Evolutionary conservation across 1,139 yeast genomes (phyloP).

Genomic region (Diutina neorugosa): DNA sequence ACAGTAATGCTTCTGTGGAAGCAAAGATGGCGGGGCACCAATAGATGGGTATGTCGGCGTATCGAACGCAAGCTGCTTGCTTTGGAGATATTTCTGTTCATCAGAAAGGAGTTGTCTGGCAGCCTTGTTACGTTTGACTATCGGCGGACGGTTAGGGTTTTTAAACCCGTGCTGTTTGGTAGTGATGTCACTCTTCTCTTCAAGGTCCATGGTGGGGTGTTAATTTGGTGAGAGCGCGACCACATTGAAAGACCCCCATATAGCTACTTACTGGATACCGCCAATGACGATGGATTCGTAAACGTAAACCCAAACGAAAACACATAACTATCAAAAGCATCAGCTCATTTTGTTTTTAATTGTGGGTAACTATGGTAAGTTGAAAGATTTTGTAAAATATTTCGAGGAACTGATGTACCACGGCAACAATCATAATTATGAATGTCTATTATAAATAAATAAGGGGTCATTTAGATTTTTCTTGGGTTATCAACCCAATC

Average conservation of each 20-base stretch:
- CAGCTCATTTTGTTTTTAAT: too few relatives aligned
- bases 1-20: slow-evolving; percentile 76
- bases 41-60: slow-evolving; percentile 51
- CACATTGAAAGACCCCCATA: not conserved
- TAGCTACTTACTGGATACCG: too few relatives aligned
- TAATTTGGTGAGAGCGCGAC: not conserved
- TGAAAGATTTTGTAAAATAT: too few relatives aligned
- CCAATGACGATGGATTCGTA: too few relatives aligned
- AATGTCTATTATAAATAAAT: not conserved
- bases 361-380: too few relatives aligned
- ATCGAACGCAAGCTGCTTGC: slow-evolving; percentile 29
- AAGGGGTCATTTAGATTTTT: not conserved
- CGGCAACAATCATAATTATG: too few relatives aligned
- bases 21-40: slow-evolving; percentile 80
- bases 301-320: not conserved
- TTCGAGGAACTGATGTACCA: too few relatives aligned
- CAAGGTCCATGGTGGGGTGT: not conserved
- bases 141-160: slow-evolving; percentile 26
- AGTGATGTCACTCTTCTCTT: slow-evolving; percentile 17
- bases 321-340: too few relatives aligned
- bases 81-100: slow-evolving; percentile 52
- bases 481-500: slow-evolving; percentile 60
- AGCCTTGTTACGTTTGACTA: slow-evolving; percentile 58
- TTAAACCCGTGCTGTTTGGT: slow-evolving; percentile 43
- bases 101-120: slow-evolving; percentile 65